Evolutionary conservation across 1,284 basidiomycete species (phyloP), one percentile per base, ranked within the genome.

Genomic region (Pseudozyma pruni): DNA sequence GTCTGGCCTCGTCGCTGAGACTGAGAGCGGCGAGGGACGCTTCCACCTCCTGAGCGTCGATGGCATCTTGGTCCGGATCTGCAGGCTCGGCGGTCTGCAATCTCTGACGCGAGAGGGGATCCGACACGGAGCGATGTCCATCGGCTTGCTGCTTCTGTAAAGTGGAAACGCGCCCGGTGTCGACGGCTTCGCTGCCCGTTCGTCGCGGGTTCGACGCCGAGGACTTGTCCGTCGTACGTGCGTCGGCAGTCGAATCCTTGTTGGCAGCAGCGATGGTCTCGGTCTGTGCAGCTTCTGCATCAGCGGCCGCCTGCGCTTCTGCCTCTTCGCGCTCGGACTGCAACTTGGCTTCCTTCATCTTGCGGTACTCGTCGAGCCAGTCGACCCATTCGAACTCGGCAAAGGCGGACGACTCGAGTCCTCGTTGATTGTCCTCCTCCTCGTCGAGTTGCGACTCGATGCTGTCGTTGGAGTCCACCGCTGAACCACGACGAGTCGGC

Each of bases 301-400:
- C 59, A 31, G 22, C 59, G 1, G 62, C 63, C 16, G 48, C 46
- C 44, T 72, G 59, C n/a, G 63, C 69, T 40, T 72, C 63, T 4
- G 62, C 61, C 46, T 61, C 61, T 25, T 71, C 67, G 20, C 66
- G 67, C 61, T 85, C 85, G 0, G 85, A 84, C 25, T 83, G 72
- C 31, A 87, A 82, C 77, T 87, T 87, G 44, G 85, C 86, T 45
- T 85, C 85, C 74, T 87, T 87, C 83, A 86, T 85, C 54, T 83
- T 82, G 50, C 85, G 85, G 74, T 87, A 87, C 71, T 86, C 85
- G 73, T 87, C 86, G 49, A 86, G 81, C 86, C 86, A 87, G 69
- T 87, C 86, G 27, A 87, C 85, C 86, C 86, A 87, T 67, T 87
- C 86, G 52, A 87, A 85, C 32, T 85, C 85, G 38, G 69, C 69